Conservation (phyloP, 306 rosid species). For the Cicer arietinum region DNA sequence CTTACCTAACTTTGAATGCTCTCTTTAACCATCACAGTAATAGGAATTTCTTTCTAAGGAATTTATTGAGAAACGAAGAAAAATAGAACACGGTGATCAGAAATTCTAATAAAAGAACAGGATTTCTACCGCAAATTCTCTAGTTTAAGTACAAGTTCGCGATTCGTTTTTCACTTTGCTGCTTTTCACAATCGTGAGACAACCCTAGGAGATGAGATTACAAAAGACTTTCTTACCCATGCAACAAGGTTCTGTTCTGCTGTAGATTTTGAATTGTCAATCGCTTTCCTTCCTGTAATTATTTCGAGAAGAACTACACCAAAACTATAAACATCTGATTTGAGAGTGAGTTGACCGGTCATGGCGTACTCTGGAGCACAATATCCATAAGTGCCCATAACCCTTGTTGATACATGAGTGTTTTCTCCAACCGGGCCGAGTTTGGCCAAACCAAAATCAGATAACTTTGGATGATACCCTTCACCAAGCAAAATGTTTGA, state of each 20-base stretch:
- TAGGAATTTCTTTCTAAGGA: background rate
- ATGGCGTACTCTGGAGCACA: constrained; percentile 98
- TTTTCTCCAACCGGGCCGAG: constrained; percentile 97
- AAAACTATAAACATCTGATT: constrained; percentile 95
- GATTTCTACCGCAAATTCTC: no score
- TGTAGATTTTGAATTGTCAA: constrained; percentile 74
- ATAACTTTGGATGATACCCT: constrained; percentile 85
- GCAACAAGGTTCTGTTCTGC: constrained; percentile 97
- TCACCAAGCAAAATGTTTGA: constrained; percentile 93
- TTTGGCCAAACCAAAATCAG: constrained; percentile 96
- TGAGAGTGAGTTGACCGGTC: constrained; percentile 91
- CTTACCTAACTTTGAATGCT: background rate
- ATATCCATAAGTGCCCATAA: constrained; percentile 98
- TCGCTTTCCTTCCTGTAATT: constrained; percentile 91
- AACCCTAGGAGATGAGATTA: constrained; percentile 24
- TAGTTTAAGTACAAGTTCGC: no score
- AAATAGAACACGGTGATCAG: no score
- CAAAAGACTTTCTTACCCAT: constrained; percentile 68
- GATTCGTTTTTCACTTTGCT: no score
- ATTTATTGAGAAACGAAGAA: no score
- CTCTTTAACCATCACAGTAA: no score
- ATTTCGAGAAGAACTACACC: constrained; percentile 96
- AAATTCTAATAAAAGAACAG: no score
- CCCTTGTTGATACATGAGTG: constrained; percentile 95
- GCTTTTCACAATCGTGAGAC: background rate